Percentiles rank a stretch among this genome's conserved stretches.
Evolutionary conservation across 495 filamentous ascomycete species (phyloP).

Genomic region (Xylaria telfairii): DNA sequence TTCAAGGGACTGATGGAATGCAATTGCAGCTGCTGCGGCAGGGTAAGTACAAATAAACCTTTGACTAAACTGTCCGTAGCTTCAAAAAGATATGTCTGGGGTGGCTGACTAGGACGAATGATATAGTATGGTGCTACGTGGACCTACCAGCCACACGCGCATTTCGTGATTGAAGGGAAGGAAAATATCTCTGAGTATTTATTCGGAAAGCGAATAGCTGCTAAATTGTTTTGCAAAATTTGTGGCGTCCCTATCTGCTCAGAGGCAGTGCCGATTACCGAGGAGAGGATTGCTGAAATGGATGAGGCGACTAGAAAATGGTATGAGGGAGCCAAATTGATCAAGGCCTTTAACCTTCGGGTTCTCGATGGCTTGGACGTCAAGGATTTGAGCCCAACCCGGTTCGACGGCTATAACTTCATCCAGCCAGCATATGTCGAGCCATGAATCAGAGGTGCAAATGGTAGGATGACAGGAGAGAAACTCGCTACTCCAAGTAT

Average conservation of each 20-base stretch:
- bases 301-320: conserved; percentile 29
- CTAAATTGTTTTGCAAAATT: conserved; percentile 51
- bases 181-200: conserved; percentile 46
- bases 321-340: not conserved
- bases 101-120: conserved; percentile 24
- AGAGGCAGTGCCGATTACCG: conserved; percentile 21
- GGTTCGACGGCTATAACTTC: conserved; percentile 37
- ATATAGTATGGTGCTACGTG: conserved; percentile 38
- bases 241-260: conserved; percentile 47
- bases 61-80: not conserved
- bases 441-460: conserved; percentile 34
- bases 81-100: conserved; percentile 27
- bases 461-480: not conserved
- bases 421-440: conserved; percentile 44
- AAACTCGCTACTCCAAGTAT: not conserved
- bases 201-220: conserved; percentile 35
- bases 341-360: conserved; percentile 41
- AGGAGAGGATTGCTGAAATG: conserved; percentile 28
- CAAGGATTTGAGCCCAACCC: conserved; percentile 30
- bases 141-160: conserved; percentile 42
- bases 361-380: conserved; percentile 43
- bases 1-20: conserved; percentile 40
- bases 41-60: conserved; percentile 37
- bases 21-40: conserved; percentile 54
- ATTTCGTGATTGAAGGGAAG: conserved; percentile 40